A percentile compares a stretch with the other conserved stretches of the same genome.
Conservation (phyloP, 1,139 yeast genomes). For the Geotrichum europaeum region DNA sequence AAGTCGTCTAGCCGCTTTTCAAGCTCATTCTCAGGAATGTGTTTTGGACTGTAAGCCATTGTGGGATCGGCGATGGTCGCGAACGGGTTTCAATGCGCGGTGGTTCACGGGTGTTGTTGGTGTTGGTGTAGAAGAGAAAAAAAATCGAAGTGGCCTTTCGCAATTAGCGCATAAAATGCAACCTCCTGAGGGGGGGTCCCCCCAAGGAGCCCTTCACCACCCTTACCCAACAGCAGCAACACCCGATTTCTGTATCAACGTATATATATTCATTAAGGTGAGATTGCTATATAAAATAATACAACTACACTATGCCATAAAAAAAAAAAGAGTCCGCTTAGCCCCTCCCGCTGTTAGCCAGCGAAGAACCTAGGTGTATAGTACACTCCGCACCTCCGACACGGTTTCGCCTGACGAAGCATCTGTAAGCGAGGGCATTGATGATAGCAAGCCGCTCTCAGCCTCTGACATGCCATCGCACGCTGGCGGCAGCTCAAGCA, state of each 20-base stretch:
- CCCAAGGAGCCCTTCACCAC: not conserved
- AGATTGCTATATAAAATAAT: not conserved
- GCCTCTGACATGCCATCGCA: not conserved
- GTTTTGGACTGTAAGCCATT: not conserved
- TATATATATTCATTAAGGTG: not conserved
- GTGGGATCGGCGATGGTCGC: not conserved
- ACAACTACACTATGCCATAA: not conserved
- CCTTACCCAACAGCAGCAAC: not conserved
- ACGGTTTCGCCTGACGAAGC: constrained; percentile 7
- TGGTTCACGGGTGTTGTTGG: not conserved
- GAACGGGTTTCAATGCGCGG: not conserved
- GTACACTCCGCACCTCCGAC: constrained; percentile 3
- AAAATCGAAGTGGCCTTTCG: not conserved
- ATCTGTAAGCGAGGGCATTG: constrained; percentile 10
- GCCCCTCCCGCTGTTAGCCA: too few relatives aligned
- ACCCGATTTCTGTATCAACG: not conserved
- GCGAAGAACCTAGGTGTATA: not conserved
- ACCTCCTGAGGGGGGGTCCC: not conserved
- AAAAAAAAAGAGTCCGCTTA: not conserved
- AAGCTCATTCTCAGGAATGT: constrained; percentile 8
- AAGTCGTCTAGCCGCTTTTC: constrained; percentile 7
- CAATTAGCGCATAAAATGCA: not conserved
- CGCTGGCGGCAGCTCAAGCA: not conserved
- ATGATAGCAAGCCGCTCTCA: not conserved
- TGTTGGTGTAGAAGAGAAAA: not conserved